Evolutionary conservation across 2,329 filamentous ascomycete genomes (phyloP).

Genomic region (Chalaropsis thielavioides): DNA sequence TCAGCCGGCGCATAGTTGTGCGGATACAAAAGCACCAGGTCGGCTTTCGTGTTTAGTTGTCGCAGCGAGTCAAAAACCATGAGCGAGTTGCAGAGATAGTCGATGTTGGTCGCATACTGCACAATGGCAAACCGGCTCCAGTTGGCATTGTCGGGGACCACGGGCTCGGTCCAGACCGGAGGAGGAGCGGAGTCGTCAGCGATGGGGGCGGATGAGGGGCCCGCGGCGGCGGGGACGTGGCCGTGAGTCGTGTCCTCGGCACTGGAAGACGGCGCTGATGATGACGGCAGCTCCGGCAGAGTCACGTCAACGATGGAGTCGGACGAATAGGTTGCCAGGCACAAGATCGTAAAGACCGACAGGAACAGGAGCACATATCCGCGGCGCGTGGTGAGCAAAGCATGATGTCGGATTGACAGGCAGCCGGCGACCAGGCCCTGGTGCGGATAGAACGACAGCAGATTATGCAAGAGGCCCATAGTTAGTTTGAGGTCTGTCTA

Average conservation of each 20-base stretch:
- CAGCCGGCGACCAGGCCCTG: background rate
- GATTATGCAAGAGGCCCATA: background rate
- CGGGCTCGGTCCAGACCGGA: conserved; percentile 5
- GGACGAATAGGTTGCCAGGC: background rate
- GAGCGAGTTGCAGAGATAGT: conserved; percentile 36
- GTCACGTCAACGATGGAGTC: background rate
- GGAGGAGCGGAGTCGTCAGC: background rate
- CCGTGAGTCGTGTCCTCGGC: too few relatives aligned
- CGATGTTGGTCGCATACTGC: conserved; percentile 35
- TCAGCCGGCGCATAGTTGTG: conserved; percentile 23
- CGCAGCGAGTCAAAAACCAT: conserved; percentile 36
- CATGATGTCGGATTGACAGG: background rate
- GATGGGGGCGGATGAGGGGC: too few relatives aligned
- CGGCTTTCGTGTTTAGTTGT: conserved; percentile 29
- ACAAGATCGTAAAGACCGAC: background rate
- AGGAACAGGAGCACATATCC: background rate
- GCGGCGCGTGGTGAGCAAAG: background rate
- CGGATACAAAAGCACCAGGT: conserved; percentile 35
- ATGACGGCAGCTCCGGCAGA: background rate
- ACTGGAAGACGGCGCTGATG: background rate
- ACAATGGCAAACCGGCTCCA: conserved; percentile 35
- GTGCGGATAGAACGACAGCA: background rate
- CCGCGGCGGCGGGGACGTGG: background rate
- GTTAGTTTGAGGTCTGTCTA: background rate
- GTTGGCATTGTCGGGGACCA: conserved; percentile 22